A percentile compares a stretch with the other conserved stretches of the same genome.
These are phyloP conservation scores for Agaricus blazei DNA, from an alignment of 768 basidiomycete genomes.

Conservation along the genomic window DNA sequence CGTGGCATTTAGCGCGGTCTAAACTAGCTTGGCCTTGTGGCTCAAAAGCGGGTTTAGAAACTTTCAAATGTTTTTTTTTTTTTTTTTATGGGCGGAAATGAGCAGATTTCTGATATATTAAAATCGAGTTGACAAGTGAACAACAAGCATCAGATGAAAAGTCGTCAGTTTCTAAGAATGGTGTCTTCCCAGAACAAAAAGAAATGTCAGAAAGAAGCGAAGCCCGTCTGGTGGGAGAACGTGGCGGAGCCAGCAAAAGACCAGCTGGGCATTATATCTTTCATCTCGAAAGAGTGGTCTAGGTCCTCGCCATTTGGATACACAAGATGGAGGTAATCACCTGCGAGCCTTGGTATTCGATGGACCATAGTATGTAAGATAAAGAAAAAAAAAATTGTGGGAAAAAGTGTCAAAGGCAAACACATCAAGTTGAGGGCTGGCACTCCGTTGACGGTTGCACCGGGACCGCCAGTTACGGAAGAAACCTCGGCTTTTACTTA, in stretches of 20 bases:
- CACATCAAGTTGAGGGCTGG: constrained; percentile 32
- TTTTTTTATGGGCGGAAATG: neutral
- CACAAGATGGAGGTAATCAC: constrained; percentile 35
- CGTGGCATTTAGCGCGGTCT: no score
- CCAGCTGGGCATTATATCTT: constrained; percentile 67
- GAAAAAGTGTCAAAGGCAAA: constrained; percentile 20
- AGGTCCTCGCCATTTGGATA: constrained; percentile 78
- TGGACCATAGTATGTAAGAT: constrained; percentile 52
- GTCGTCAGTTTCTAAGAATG: no score
- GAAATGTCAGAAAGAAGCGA: constrained; percentile 54
- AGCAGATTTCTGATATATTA: neutral
- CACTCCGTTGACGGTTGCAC: neutral
- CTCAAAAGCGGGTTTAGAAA: neutral
- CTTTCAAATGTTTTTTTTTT: neutral
- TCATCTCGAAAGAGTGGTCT: constrained; percentile 44
- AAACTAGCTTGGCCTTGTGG: no score
- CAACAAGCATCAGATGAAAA: no score
- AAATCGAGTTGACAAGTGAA: neutral
- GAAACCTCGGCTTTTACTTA: neutral
- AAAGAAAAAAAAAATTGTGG: constrained; percentile 13
- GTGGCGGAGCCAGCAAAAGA: constrained; percentile 13
- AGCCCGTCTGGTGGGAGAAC: constrained; percentile 29
- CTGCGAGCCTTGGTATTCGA: constrained; percentile 66
- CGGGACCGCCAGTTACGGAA: neutral
- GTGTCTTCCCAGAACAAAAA: neutral